These are phyloP conservation scores for Alternaria dauci DNA, from an alignment of 2,329 filamentous ascomycete genomes.

Conservation along the genomic window DNA sequence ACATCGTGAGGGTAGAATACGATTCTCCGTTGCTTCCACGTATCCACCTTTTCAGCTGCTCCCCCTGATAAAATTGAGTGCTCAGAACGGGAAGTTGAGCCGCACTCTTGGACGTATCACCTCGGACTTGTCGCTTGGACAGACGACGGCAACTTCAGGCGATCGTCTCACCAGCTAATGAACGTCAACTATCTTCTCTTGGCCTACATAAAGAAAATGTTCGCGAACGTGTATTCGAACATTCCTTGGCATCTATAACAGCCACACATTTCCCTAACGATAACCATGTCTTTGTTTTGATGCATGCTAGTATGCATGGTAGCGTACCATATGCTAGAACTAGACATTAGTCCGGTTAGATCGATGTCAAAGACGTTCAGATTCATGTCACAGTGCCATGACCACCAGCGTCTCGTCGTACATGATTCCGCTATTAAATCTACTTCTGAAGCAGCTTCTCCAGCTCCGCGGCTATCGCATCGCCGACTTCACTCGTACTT, in stretches of 20 bases:
- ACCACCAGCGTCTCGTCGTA: neutral
- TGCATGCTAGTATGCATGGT: too few species aligned
- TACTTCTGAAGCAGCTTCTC: conserved; percentile 66
- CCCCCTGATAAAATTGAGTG: neutral
- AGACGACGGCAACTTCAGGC: neutral
- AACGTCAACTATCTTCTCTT: neutral
- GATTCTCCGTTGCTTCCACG: neutral
- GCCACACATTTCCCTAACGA: neutral
- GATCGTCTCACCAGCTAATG: neutral
- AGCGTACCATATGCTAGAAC: too few species aligned
- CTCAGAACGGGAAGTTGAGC: neutral
- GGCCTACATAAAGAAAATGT: neutral
- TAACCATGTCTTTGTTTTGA: too few species aligned
- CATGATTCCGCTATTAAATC: neutral
- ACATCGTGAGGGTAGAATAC: neutral
- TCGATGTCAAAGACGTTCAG: neutral
- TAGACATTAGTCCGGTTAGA: neutral
- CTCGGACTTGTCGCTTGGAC: neutral
- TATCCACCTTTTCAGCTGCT: neutral
- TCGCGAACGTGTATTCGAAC: too few species aligned
- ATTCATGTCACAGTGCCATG: neutral
- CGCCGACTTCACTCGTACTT: conserved; percentile 79
- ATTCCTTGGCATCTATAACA: too few species aligned
- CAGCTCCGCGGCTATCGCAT: conserved; percentile 80
- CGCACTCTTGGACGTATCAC: neutral